Conservation (phyloP, 805 yeast genomes). For the Ogataea pini region DNA sequence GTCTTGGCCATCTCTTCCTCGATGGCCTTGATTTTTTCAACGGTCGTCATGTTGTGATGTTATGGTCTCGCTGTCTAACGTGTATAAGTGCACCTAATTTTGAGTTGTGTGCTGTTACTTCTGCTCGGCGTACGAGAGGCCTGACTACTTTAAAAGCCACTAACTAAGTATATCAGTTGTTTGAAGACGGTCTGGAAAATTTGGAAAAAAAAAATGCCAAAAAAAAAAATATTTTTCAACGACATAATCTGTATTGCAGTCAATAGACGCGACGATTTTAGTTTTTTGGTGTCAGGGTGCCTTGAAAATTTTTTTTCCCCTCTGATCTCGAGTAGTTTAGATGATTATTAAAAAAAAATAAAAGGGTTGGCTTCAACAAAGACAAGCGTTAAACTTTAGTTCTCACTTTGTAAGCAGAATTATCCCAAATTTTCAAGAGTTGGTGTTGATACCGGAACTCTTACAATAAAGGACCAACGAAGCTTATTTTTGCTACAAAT, state of each 20-base stretch:
- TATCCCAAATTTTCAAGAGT: constrained; percentile 4
- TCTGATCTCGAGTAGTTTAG: constrained; percentile 1
- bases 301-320: constrained; percentile 20
- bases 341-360: neutral
- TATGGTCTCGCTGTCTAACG: neutral
- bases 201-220: neutral
- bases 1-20: constrained; percentile 98
- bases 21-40: constrained; percentile 78
- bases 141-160: neutral
- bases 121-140: neutral
- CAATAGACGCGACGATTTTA: constrained; percentile 16
- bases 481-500: neutral
- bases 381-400: too few species aligned
- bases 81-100: too few species aligned
- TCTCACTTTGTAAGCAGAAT: neutral
- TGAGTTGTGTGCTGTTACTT: too few species aligned
- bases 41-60: constrained; percentile 55
- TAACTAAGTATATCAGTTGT: neutral
- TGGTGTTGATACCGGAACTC: constrained; percentile 7
- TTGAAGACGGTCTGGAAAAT: neutral
- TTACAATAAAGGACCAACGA: neutral
- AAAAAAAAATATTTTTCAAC: neutral
- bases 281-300: constrained; percentile 17
- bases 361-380: neutral
- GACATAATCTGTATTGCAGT: neutral